Base-by-base conservation (phyloP, 345 rosid genomes). In the Reutealis trisperma region DNA sequence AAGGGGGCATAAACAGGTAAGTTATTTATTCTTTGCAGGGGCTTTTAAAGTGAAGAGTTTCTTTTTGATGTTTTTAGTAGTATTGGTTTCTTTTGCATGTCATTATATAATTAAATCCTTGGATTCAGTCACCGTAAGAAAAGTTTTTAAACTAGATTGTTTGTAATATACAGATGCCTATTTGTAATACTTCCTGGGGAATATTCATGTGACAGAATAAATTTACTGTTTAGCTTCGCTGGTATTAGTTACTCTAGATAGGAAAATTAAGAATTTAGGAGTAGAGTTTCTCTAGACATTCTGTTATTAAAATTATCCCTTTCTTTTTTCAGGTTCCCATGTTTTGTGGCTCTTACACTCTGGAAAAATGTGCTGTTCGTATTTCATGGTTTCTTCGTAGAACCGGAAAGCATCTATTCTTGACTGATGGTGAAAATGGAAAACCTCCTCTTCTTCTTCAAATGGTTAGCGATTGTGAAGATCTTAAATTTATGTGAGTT, bases 401-500 rank as follows among this genome's bases (percentile, higher is more conserved):
- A 84, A 93, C 93, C 9, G 98, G 95, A 70, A 92, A 84, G 78
- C 98, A 94, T 79, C 85, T 94, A 74, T 91, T 93, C 73, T 78
- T 94, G 71, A 90, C 87, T 44, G 98, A 94, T 73, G 45, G 70
- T 59, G 85, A 80, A 65, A 85, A 82, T 60, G 92, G 85, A 67
- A 88, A 89, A 73, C 87, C 92, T 84, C 92, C 93, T 44, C 92
- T 94, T 82, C 98, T 94, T 78, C 81, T 91, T 49, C 90, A 73
- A 64, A 94, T 94, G 98, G 89, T 75, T 77, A 74, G 55, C 67
- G 97, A 93, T 83, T 58, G 80, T 47, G 89, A 83, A 79, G 84
- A 93, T 82, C 93, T 90, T 83, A 90, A 91, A 77, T 94, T 90
- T 82, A 86, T 90, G 98, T 93, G 82, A 87, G 97, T 87, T 81